These are phyloP conservation scores for Hibiscus trionum DNA, from an alignment of 345 rosid genomes.

Conservation along the genomic window DNA sequence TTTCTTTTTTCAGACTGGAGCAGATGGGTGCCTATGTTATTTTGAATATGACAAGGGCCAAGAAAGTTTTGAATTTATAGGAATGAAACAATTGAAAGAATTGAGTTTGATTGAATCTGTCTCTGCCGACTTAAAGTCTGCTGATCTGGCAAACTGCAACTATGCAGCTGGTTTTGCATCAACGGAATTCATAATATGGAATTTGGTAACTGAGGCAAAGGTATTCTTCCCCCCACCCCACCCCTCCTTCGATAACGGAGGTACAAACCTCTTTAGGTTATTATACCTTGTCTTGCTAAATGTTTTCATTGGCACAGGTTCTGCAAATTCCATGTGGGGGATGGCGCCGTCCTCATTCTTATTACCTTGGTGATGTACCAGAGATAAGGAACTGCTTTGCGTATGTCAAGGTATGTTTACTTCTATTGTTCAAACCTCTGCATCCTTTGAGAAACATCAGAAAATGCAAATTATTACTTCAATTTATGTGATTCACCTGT, in stretches of 20 bases:
- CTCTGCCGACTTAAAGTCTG: constrained; percentile 23
- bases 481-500: neutral
- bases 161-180: constrained; percentile 93
- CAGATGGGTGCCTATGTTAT: constrained; percentile 94
- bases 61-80: constrained; percentile 60
- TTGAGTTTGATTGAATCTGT: constrained; percentile 71
- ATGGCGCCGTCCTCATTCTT: constrained; percentile 98
- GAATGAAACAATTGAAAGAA: constrained; percentile 92
- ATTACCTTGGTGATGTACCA: constrained; percentile 66
- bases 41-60: constrained; percentile 56
- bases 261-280: neutral
- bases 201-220: constrained; percentile 67
- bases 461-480: neutral
- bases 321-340: constrained; percentile 95
- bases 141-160: constrained; percentile 33
- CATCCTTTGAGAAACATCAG: neutral
- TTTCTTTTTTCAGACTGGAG: constrained; percentile 65
- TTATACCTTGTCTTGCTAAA: constrained; percentile 16
- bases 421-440: constrained; percentile 6
- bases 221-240: constrained; percentile 25
- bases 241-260: neutral
- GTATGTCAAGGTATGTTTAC: constrained; percentile 63
- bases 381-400: constrained; percentile 74
- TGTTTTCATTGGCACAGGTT: constrained; percentile 47
- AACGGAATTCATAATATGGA: constrained; percentile 78